These are phyloP conservation scores for Salix viminalis DNA, from an alignment of 345 rosid species.

Conservation along the genomic window DNA sequence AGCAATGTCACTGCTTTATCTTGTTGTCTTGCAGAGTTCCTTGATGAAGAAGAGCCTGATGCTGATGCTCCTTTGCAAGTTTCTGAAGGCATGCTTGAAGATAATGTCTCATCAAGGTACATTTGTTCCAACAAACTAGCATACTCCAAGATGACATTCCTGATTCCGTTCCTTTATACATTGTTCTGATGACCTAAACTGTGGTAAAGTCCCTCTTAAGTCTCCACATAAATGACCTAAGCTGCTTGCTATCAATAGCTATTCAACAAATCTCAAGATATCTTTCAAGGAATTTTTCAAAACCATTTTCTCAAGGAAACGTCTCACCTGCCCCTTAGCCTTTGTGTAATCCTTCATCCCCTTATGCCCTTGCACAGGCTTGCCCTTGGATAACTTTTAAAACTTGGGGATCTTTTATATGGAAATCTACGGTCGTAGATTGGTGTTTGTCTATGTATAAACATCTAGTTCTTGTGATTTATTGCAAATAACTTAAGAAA, in stretches of 20 bases:
- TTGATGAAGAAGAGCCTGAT: constrained; percentile 55
- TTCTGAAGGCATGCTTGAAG: constrained; percentile 69
- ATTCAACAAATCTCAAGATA: neutral
- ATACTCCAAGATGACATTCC: neutral
- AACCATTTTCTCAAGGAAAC: neutral
- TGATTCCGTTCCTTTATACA: too few relatives aligned
- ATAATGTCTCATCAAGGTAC: constrained; percentile 85
- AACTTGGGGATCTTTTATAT: neutral
- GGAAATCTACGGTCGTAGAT: too few relatives aligned
- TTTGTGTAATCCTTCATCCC: neutral
- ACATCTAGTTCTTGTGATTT: too few relatives aligned
- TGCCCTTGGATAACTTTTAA: neutral
- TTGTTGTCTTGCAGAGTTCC: constrained; percentile 41
- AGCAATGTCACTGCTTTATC: neutral
- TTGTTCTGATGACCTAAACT: neutral
- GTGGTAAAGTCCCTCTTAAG: too few relatives aligned
- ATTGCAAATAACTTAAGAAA: too few relatives aligned
- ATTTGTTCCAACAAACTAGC: neutral
- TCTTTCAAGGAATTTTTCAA: neutral
- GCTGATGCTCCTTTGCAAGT: constrained; percentile 51
- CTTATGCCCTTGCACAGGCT: neutral
- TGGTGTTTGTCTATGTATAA: too few relatives aligned
- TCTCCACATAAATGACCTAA: too few relatives aligned
- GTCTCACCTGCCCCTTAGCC: neutral
- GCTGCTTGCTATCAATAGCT: neutral